Evolutionary conservation across 345 rosid species (phyloP).

Genomic region (Physaria fendleri): DNA sequence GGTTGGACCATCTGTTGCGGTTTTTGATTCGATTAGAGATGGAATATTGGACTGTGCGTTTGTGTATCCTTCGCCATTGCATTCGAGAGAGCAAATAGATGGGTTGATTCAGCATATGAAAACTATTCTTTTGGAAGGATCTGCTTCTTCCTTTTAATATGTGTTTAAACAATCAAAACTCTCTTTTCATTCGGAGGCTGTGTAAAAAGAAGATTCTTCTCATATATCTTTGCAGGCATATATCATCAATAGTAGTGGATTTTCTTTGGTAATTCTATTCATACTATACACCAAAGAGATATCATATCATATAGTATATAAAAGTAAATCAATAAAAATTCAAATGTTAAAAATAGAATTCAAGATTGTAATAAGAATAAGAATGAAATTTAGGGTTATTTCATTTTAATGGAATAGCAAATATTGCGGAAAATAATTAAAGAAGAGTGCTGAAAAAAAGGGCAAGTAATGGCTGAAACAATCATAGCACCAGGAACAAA

Average conservation of each 20-base stretch:
- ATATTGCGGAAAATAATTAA: neutral
- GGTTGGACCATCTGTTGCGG: conserved; percentile 55
- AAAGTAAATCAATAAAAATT: neutral
- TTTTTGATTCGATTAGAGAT: conserved; percentile 57
- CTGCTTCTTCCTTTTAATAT: conserved; percentile 6
- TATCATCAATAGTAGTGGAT: neutral
- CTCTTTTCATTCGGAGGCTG: neutral
- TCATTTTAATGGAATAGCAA: conserved; percentile 6
- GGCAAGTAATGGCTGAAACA: neutral
- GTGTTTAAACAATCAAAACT: neutral
- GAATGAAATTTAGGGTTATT: neutral
- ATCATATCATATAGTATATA: neutral
- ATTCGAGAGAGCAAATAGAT: conserved; percentile 69
- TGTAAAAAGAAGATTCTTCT: too few relatives aligned
- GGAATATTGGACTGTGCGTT: conserved; percentile 57
- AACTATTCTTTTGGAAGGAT: conserved; percentile 40
- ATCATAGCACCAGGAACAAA: neutral
- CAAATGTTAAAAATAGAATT: neutral
- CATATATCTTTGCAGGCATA: neutral
- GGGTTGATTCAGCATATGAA: conserved; percentile 46
- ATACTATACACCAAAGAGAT: too few relatives aligned
- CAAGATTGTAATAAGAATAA: too few relatives aligned
- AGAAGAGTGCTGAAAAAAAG: neutral
- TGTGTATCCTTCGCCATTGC: conserved; percentile 71
- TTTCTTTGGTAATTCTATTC: too few relatives aligned